These are phyloP conservation scores for Gracilaria caudata DNA, from an alignment of 23 red algal species.

Conservation along the genomic window DNA sequence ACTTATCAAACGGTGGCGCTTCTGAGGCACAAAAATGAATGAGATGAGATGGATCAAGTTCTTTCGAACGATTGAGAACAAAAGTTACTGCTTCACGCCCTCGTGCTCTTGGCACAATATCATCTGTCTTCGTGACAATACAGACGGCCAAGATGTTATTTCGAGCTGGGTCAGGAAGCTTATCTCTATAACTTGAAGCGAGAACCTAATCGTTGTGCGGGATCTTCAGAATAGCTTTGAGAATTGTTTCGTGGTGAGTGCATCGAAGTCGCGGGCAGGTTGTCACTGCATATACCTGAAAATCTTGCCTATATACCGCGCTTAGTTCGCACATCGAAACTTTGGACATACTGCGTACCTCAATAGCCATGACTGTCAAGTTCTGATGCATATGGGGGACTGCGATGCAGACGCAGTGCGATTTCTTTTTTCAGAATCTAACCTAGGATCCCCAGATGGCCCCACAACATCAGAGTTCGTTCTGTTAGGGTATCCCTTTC, in stretches of 20 bases:
- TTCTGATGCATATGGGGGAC: constrained; percentile 66
- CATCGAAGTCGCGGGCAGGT: neutral
- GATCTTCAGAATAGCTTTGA: neutral
- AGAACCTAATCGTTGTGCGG: constrained; percentile 21
- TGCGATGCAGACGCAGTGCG: constrained; percentile 16
- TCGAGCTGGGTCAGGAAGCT: constrained; percentile 58
- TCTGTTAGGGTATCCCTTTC: constrained; percentile 13
- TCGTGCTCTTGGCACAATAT: neutral
- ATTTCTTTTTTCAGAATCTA: constrained; percentile 39
- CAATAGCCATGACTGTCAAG: constrained; percentile 50
- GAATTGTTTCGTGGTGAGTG: neutral
- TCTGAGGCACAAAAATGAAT: constrained; percentile 59
- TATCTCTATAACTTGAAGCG: constrained; percentile 57
- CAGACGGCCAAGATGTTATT: constrained; percentile 52
- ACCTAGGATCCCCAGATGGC: neutral
- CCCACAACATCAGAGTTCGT: neutral
- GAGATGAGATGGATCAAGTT: neutral
- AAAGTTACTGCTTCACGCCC: constrained; percentile 14
- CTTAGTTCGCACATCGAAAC: neutral
- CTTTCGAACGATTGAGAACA: constrained; percentile 27
- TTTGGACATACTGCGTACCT: constrained; percentile 31
- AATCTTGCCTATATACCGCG: neutral
- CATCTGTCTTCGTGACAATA: constrained; percentile 28
- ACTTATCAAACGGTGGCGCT: constrained; percentile 28
- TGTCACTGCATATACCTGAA: neutral